Conservation (phyloP, 2,329 filamentous ascomycete genomes). For the Diaporthe sp. region DNA sequence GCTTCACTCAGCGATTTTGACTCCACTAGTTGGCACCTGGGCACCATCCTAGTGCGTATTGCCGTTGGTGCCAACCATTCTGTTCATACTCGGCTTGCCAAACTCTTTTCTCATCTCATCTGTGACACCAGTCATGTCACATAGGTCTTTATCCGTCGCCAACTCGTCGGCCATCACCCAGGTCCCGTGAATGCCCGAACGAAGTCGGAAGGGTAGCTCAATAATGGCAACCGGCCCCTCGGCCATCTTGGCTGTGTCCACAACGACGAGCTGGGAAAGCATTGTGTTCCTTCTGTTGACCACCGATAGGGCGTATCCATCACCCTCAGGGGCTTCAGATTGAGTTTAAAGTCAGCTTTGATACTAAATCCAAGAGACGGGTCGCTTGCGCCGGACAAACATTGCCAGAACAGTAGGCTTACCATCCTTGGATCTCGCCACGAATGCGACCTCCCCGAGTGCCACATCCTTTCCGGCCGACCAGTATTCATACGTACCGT, state of each 20-base stretch:
- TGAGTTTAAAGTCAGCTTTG: not conserved
- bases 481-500: constrained; percentile 21
- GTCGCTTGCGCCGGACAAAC: fast-evolving
- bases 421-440: constrained; percentile 8
- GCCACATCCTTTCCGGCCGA: constrained; percentile 3
- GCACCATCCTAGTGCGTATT: not conserved
- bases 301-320: constrained; percentile 16
- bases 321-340: constrained; percentile 10
- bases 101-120: constrained; percentile 14
- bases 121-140: constrained; percentile 27
- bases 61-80: not conserved
- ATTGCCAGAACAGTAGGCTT: not conserved
- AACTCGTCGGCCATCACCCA: constrained; percentile 15
- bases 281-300: constrained; percentile 15
- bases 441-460: constrained; percentile 8
- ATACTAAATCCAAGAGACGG: not conserved
- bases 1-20: no score
- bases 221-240: constrained; percentile 11
- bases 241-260: not conserved
- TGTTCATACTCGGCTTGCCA: not conserved
- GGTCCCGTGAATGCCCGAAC: constrained; percentile 3
- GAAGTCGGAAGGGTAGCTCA: constrained; percentile 19
- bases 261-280: not conserved
- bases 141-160: not conserved
- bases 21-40: no score